Evolutionary conservation across 257 asterid species (phyloP), one percentile per base, ranked within the genome.

Genomic region (Solanum clarkiae): DNA sequence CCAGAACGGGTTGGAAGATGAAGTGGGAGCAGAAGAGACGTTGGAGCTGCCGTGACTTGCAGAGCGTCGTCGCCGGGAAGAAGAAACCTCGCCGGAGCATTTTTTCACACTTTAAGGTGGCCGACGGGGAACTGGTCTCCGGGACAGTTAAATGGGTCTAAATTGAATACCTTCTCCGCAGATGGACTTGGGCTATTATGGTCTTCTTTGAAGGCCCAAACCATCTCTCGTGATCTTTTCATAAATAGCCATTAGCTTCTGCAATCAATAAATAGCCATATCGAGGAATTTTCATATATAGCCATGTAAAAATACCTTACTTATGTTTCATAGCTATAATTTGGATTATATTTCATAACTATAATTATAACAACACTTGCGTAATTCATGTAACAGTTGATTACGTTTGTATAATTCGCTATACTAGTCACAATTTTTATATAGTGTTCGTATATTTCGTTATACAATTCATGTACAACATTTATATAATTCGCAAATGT

Each of bases 21-120:
- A 69, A 69, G 10, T 11, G 74, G 74, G 3, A 66, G 74, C 18
- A 66, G 3, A 85, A 84, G 86, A 90, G 60, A 51, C 84, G 89
- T 65, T 72, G 87, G 70, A 94, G 86, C 40, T 74, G 62, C 13
- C 51, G 89, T 80, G 90, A 84, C 85, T 88, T 94, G 71, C 86
- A 85, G 74, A 79, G 85, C 26, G 29, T 74, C 20, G 29, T 69
- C 26, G 49, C 83, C 65, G 83, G 83, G 1, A 53, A 29, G 2
- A 53, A 54, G 22, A 53, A 53, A 16, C 83, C 45, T 79, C 83
- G 59, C 59, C 65, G 26, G 22, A 79, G 16, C 83, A 79, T 79
- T 79, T 79, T 32, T 70, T 16, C 65, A 26, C 11, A 14, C 65
- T 53, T 9, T 16, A 5, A 7, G 62, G 16, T 49, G 44, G 10